These are phyloP conservation scores for Dothistroma pini DNA, from an alignment of 2,329 filamentous ascomycete genomes.

Conservation along the genomic window DNA sequence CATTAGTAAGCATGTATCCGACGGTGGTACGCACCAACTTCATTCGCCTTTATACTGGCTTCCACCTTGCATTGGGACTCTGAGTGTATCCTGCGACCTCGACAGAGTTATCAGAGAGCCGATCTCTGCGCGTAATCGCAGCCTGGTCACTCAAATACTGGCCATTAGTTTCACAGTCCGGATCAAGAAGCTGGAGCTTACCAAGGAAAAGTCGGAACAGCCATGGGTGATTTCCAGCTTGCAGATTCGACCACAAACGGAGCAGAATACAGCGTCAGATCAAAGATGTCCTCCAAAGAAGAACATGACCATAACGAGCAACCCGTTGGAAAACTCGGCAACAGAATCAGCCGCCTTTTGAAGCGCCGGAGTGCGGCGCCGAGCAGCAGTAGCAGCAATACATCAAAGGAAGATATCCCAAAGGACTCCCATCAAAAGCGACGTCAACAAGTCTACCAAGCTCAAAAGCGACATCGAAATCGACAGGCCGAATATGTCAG, in stretches of 20 bases:
- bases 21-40: background rate
- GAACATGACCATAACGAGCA: background rate
- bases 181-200: too few relatives aligned
- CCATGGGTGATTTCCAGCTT: too few relatives aligned
- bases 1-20: background rate
- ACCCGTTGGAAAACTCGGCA: background rate
- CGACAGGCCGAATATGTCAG: conserved; percentile 25
- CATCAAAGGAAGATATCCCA: background rate
- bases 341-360: conserved; percentile 9
- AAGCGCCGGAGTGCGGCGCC: conserved; percentile 5
- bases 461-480: conserved; percentile 30
- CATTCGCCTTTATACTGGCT: background rate
- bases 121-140: too few relatives aligned
- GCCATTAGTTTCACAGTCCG: too few relatives aligned
- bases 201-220: too few relatives aligned
- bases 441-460: conserved; percentile 27
- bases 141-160: too few relatives aligned
- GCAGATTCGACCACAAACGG: background rate
- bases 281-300: background rate
- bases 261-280: background rate
- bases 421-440: conserved; percentile 15
- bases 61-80: background rate
- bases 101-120: too few relatives aligned
- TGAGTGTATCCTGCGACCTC: background rate
- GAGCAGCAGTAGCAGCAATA: conserved; percentile 1